Percentiles rank a stretch among this genome's conserved stretches.
phyloP scores from a whole-genome alignment of 1,284 basidiomycete species.

The Moesziomyces sp. region DNA sequence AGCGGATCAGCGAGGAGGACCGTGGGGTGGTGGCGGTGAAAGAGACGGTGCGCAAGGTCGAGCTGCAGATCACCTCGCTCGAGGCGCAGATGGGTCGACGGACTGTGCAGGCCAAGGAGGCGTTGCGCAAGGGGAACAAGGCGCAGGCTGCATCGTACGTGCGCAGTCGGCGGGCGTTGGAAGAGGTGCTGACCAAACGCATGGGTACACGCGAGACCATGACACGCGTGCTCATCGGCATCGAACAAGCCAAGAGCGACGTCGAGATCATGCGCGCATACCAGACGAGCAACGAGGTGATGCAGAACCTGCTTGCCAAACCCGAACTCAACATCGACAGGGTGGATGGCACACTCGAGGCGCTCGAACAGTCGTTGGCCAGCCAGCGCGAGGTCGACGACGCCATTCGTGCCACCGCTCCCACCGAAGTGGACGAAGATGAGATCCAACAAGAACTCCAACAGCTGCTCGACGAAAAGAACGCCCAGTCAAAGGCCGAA shows the following conservation, averaged over 20 bases:
- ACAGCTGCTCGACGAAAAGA: not conserved
- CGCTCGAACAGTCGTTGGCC: constrained; percentile 81
- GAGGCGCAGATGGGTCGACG: constrained; percentile 78
- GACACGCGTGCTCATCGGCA: constrained; percentile 79
- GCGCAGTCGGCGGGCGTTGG: constrained; percentile 80
- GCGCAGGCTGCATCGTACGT: constrained; percentile 79
- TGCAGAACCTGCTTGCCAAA: constrained; percentile 80
- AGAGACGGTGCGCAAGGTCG: constrained; percentile 75
- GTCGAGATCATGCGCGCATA: constrained; percentile 90
- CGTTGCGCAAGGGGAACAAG: constrained; percentile 78
- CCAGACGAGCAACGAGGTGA: constrained; percentile 80
- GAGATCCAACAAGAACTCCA: constrained; percentile 59
- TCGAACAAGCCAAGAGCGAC: constrained; percentile 88
- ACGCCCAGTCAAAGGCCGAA: not conserved
- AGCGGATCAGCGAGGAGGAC: constrained; percentile 76
- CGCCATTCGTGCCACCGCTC: constrained; percentile 72
- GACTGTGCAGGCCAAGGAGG: constrained; percentile 73
- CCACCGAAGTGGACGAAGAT: constrained; percentile 57
- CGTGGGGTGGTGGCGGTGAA: constrained; percentile 79
- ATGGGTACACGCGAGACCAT: constrained; percentile 79
- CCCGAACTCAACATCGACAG: constrained; percentile 80
- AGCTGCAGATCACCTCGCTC: constrained; percentile 76
- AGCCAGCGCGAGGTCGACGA: constrained; percentile 85
- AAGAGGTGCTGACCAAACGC: constrained; percentile 81
- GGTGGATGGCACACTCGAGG: constrained; percentile 86